Evolutionary conservation across 495 filamentous ascomycete species (phyloP).

Genomic region (Tuber umbilicatum): DNA sequence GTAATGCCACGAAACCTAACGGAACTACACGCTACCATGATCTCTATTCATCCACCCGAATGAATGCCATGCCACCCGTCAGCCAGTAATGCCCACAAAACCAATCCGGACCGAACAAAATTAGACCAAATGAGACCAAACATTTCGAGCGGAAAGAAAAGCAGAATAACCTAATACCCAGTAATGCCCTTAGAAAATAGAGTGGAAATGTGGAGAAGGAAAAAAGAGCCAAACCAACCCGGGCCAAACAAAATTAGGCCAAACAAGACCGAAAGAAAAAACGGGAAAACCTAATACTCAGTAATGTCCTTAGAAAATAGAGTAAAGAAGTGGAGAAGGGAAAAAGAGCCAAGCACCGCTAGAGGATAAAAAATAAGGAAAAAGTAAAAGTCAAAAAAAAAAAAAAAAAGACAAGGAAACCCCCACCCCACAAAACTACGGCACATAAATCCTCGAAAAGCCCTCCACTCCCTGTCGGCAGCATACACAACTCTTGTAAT

Average conservation of each 20-base stretch:
- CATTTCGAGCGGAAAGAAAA: too few species aligned
- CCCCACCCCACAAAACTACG: constrained; percentile 40
- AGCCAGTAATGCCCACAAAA: background rate
- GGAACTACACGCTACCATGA: background rate
- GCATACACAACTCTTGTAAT: constrained; percentile 91
- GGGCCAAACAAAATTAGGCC: background rate
- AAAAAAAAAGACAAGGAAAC: background rate
- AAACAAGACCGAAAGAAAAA: background rate
- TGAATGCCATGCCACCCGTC: background rate
- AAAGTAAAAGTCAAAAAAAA: background rate
- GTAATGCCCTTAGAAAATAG: background rate
- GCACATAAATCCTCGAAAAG: constrained; percentile 85
- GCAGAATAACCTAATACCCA: background rate
- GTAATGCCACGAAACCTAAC: background rate
- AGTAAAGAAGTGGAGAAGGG: background rate
- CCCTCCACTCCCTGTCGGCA: constrained; percentile 79
- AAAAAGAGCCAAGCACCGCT: background rate
- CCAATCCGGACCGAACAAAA: background rate
- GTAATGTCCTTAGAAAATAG: background rate
- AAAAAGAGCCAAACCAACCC: background rate
- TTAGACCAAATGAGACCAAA: background rate
- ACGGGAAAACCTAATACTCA: background rate
- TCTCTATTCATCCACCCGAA: background rate
- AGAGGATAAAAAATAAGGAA: background rate
- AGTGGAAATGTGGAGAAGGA: background rate